Base-by-base conservation (phyloP, 768 basidiomycete species). In the Pulveroboletus ravenelii region DNA sequence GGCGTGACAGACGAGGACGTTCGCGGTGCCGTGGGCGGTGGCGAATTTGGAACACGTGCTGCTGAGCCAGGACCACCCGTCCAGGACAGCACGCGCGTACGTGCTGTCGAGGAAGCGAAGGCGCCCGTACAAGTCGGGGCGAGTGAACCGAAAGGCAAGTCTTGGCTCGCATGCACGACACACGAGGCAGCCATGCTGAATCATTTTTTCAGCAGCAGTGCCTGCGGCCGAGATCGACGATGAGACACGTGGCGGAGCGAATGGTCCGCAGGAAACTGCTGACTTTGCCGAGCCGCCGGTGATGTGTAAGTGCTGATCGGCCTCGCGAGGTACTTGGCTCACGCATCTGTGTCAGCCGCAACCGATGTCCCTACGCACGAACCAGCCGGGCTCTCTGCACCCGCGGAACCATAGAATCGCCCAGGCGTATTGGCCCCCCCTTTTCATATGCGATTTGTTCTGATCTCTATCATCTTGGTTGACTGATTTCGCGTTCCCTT, bases 261-360 rank as follows among this genome's bases (percentile, higher is more conserved):
- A 37, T n/a, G 51, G 25, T 36, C 20, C 31, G 8, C 42, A 41
- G 32, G 36, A 48, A 17, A 45, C 27, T 2, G 39, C 25, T 14
- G 41, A 41, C 17, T 35, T 14, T 45, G 34, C 27, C 36, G 46
- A 49, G 20, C 29, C 9, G 17, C 6, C 48, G 27, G 36, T 41
- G 50, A n/a, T 36, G 10, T 25, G 59, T 55, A n/a, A 59, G 60
- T 55, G 43, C 5, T 41, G 41, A 48, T 6, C 30, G 48, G 46
- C 35, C 10, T 32, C 32, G 23, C 25, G 30, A 31, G 23, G 10
- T 20, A 27, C 35, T 13, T 46, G 1, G 17, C 45, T 62, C 39
- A 59, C 25, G 38, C 10, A 18, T 41, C 4, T 18, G 12, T 36
- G 23, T 41, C 42, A 53, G 47, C 39, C 10, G 36, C 53, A 17